These are phyloP conservation scores for Suillus sp. DNA, from an alignment of 768 basidiomycete genomes.

Conservation along the genomic window DNA sequence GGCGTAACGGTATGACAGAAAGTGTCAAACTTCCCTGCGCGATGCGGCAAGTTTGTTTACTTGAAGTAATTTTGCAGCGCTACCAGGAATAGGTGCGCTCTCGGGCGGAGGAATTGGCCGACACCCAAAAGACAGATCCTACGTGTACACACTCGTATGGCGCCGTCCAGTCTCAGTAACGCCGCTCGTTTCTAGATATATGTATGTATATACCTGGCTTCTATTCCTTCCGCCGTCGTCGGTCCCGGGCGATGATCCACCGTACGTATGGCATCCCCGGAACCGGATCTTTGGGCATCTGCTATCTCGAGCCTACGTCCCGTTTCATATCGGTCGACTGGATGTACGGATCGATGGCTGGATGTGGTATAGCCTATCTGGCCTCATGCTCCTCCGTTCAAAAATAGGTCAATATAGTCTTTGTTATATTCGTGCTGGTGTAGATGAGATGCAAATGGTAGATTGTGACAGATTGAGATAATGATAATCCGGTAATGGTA, in stretches of 20 bases:
- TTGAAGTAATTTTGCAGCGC: neutral
- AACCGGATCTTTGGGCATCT: neutral
- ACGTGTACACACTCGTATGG: neutral
- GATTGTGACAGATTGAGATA: constrained; percentile 2
- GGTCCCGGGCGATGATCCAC: constrained; percentile 7
- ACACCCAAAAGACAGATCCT: neutral
- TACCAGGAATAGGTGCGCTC: too few relatives aligned
- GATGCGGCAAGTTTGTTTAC: neutral
- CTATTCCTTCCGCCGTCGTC: constrained; percentile 3
- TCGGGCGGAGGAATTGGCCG: too few relatives aligned
- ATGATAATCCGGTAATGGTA: neutral
- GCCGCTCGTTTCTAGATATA: neutral
- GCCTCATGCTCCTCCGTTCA: neutral
- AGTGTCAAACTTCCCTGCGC: neutral
- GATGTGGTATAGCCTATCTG: neutral
- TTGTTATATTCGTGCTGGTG: neutral
- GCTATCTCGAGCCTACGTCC: constrained; percentile 1
- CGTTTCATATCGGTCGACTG: constrained; percentile 6
- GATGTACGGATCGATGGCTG: neutral
- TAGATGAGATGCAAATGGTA: neutral
- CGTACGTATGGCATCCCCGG: neutral
- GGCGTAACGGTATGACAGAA: constrained; percentile 2
- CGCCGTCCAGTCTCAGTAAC: neutral
- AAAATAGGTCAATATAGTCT: neutral
- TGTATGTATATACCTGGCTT: neutral